Evolutionary conservation across 352 stramenopile species (phyloP).

Genomic region (Albugo laibachii): DNA sequence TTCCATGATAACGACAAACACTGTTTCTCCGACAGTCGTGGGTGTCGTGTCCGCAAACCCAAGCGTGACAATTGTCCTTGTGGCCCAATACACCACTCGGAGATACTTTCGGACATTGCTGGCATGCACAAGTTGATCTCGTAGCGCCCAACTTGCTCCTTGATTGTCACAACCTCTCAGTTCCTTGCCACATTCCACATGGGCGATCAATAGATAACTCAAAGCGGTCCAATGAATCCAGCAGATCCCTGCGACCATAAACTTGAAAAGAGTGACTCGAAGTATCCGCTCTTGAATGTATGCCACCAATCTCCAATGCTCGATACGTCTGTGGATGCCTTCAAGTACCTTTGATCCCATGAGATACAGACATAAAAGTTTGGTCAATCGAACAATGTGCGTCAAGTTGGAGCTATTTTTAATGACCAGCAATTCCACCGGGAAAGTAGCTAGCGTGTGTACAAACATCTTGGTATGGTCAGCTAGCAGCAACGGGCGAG

Average conservation of each 20-base stretch:
- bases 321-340: constrained; percentile 27
- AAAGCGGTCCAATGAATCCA: constrained; percentile 38
- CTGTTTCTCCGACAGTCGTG: constrained; percentile 7
- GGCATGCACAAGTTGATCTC: constrained; percentile 14
- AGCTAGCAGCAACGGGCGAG: background rate
- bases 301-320: constrained; percentile 20
- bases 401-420: constrained; percentile 20
- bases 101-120: constrained; percentile 7
- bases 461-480: background rate
- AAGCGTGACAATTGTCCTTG: constrained; percentile 12
- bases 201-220: constrained; percentile 47
- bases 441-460: background rate
- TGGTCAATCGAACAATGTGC: constrained; percentile 34
- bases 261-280: constrained; percentile 16
- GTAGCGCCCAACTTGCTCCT: constrained; percentile 34
- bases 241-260: constrained; percentile 14
- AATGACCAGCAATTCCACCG: background rate
- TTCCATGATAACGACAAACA: constrained; percentile 11
- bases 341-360: constrained; percentile 13
- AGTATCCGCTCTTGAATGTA: constrained; percentile 15
- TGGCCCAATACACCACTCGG: constrained; percentile 12
- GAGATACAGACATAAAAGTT: constrained; percentile 34
- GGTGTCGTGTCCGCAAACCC: constrained; percentile 11
- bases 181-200: constrained; percentile 27
- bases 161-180: constrained; percentile 21